phyloP scores from a whole-genome alignment of 169 alveolate genomes.

The Toxoplasma gondii region DNA sequence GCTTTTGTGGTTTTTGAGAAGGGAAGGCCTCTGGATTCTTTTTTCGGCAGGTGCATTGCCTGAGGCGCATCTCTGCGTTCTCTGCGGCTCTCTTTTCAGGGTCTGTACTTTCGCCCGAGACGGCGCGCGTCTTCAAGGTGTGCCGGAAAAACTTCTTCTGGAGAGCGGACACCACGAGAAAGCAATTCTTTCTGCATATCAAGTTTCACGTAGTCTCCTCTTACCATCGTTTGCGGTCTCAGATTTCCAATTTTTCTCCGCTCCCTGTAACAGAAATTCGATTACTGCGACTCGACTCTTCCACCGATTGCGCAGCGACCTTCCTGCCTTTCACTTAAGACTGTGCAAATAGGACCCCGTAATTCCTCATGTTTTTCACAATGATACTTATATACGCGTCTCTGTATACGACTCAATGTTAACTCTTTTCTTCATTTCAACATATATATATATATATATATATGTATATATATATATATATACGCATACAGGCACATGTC shows the following conservation, averaged over 20 bases:
- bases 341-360: too few relatives aligned
- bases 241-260: too few relatives aligned
- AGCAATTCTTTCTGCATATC: background rate
- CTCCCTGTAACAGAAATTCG: too few relatives aligned
- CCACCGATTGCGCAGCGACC: too few relatives aligned
- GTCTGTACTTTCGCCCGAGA: background rate
- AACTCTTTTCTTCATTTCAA: too few relatives aligned
- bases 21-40: background rate
- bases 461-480: background rate
- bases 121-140: slow-evolving; percentile 12
- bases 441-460: slow-evolving; percentile 6
- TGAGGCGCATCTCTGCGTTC: background rate
- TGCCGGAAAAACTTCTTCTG: background rate
- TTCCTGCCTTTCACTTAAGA: too few relatives aligned
- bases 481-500: background rate
- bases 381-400: too few relatives aligned
- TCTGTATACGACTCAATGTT: too few relatives aligned
- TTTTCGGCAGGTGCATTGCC: background rate
- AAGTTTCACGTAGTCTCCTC: too few relatives aligned
- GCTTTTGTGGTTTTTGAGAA: background rate
- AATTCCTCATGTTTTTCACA: too few relatives aligned
- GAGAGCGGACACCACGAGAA: background rate
- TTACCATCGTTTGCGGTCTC: too few relatives aligned
- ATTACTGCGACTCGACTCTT: too few relatives aligned
- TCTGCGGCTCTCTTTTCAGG: background rate